Conservation (phyloP, 2,329 filamentous ascomycete species). For the Periconia sp. region DNA sequence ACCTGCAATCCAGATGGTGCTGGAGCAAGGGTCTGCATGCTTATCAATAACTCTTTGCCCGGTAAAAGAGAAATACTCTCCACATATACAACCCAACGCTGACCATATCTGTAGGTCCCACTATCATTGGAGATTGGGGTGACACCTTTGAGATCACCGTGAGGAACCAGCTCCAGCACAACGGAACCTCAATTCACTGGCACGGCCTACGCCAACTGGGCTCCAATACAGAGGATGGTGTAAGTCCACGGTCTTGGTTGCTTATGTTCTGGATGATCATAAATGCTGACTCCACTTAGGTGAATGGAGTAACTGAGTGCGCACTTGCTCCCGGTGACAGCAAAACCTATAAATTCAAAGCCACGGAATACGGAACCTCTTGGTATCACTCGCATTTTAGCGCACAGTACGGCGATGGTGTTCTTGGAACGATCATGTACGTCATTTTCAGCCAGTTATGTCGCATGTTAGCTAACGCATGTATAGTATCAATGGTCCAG, state of each 20-base stretch:
- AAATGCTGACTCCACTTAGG: conserved; percentile 2
- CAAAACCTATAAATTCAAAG: conserved; percentile 31
- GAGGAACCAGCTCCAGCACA: conserved; percentile 56
- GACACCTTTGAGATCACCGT: conserved; percentile 47
- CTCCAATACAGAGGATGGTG: conserved; percentile 60
- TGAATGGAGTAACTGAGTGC: conserved; percentile 26
- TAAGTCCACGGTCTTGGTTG: conserved; percentile 3
- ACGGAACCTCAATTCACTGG: conserved; percentile 66
- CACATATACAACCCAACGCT: not conserved
- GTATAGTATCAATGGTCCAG: conserved; percentile 28
- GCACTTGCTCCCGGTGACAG: conserved; percentile 53
- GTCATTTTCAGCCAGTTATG: not conserved
- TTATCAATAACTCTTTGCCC: conserved; percentile 57
- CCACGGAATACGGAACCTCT: conserved; percentile 32
- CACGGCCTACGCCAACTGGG: conserved; percentile 62
- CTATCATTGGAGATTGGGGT: conserved; percentile 56
- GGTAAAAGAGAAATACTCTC: conserved; percentile 26
- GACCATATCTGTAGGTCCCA: conserved; percentile 44
- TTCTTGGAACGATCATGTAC: conserved; percentile 32
- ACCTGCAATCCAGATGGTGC: conserved; percentile 38
- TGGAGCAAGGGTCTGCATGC: conserved; percentile 35
- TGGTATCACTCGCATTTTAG: conserved; percentile 46
- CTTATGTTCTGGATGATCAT: not conserved
- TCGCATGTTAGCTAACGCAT: not conserved
- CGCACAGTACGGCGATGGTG: conserved; percentile 47